Base-by-base conservation (phyloP, 2,329 filamentous ascomycete genomes). In the Colletotrichum liaoningense region DNA sequence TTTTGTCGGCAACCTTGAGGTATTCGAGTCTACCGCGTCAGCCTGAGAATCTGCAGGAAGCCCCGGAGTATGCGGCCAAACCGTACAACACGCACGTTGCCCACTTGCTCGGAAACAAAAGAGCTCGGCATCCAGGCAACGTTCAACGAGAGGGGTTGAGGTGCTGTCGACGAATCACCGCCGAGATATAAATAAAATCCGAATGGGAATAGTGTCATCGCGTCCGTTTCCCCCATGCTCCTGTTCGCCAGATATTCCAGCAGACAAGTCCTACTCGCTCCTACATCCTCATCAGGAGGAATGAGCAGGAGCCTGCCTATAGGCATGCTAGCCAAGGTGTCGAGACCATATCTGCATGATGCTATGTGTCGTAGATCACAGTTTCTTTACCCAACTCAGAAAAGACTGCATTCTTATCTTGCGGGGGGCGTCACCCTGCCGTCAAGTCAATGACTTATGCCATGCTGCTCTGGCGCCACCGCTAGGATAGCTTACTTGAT, bases 351-450 rank as follows among this genome's bases (percentile, higher is more conserved):
- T 52, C 28, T 68, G 52, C 57, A 72, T 59, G 58, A 58, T 55
- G 63, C 22, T 56, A 6, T 49, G 35, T 58, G 22, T 49, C 16
- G 52, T 63, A 49, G 26, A 59, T 71, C 63, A 22, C 57, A 52
- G 35, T 30, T 38, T 52, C 52, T 24, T 63, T 22, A 68, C 64
- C 65, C 3, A 59, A 58, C 35, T 11, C 16, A 68, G 52, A 63
- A 63, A 2, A 57, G n/a, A 57, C 33, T 57, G 58, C 69, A 42
- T 46, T 63, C 65, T 72, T 63, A 63, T 63, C 69, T 58, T 35
- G 30, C n/a, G 22, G n/a, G 5, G 49, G 49, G 19, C 11, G 8
- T 30, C 30, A 7, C 33, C 63, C 49, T 55, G 24, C 46, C 11
- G 42, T 55, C 33, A 8, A n/a, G 16, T 57, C 5, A 35, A 26